These are phyloP conservation scores for Gnetum montanum DNA, from an alignment of 75 land plant genomes.

Conservation along the genomic window DNA sequence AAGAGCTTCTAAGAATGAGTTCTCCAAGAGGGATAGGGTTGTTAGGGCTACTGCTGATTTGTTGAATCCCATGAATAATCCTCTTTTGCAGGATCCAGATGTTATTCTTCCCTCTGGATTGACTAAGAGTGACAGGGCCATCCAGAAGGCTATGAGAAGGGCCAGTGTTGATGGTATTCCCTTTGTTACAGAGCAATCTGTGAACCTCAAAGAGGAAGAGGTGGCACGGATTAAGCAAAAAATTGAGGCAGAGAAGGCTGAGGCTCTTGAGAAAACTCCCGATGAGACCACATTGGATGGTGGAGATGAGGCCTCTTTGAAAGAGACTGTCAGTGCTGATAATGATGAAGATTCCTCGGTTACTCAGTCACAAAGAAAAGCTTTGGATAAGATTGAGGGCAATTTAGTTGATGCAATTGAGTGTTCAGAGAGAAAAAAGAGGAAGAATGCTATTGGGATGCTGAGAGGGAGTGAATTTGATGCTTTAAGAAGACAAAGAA, in stretches of 20 bases:
- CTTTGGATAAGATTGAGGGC: conserved; percentile 6
- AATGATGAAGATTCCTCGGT: conserved; percentile 8
- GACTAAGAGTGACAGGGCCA: conserved; percentile 64
- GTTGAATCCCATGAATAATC: conserved; percentile 77
- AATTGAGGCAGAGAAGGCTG: neutral
- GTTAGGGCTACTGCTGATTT: conserved; percentile 43
- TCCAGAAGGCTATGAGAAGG: conserved; percentile 42
- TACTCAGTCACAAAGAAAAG: conserved; percentile 6
- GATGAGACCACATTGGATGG: conserved; percentile 24
- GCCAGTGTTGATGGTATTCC: conserved; percentile 30
- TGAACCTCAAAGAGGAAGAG: neutral
- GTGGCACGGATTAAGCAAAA: conserved; percentile 1
- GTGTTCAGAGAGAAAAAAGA: neutral
- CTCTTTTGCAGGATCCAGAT: conserved; percentile 93
- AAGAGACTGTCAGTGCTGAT: neutral
- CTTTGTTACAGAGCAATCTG: conserved; percentile 20
- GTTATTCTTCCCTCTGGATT: conserved; percentile 36
- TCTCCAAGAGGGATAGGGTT: conserved; percentile 41
- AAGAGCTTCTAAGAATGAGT: conserved; percentile 31
- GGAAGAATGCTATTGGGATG: neutral
- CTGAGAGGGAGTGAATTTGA: conserved; percentile 2
- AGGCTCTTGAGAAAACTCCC: conserved; percentile 5
- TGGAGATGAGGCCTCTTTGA: conserved; percentile 3
- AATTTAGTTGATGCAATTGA: neutral
- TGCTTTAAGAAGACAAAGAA: neutral